Evolutionary conservation across 495 filamentous ascomycete species (phyloP), one percentile per base, ranked within the genome.

Genomic region (Geopyxis carbonaria): DNA sequence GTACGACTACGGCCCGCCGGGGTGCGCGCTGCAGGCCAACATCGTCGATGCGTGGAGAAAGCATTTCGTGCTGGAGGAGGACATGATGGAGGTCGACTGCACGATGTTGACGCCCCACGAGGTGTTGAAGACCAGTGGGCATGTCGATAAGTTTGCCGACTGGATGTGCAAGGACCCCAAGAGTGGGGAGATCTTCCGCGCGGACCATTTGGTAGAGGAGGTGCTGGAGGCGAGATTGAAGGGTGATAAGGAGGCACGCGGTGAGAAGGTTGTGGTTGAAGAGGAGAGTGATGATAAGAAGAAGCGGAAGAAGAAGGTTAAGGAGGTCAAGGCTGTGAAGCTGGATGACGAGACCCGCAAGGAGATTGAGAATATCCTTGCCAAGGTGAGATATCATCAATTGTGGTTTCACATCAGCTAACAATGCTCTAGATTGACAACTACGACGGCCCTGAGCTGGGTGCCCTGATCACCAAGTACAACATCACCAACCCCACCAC

Each of bases 161-260:
- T 94, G 82, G 82, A 93, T 94, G 86, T 92, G 84, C 73, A 94
- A 94, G 61, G 89, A 97, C 59, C 84, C 85, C 38, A 89, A 92
- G 65, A 89, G 78, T 49, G 89, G 89, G 53, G 91, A 95, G 64
- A 91, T 94, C 43, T 76, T 94, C 59, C 73, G 89, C 44, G 85
- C 89, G 21, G 89, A 97, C 57, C 89, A 97, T 62, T 67, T 95
- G 46, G 82, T 97, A 24, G 83, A 95, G 64, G 85, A 92, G 51
- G 73, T 93, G 20, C 69, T 97, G 16, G 85, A 93, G 64, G 58
- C 67, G 22, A 68, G 89, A 18, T 60, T 97, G 34, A 84, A 81
- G 61, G 77, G 75, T 33, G 73, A 85, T 61, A 78, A 80, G 61
- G 69, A 78, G 53, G 78, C 79, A 15, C 76, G 78, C 38, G 77